Conservation (phyloP, 2,329 filamentous ascomycete species). For the Exophiala oligosperma region DNA sequence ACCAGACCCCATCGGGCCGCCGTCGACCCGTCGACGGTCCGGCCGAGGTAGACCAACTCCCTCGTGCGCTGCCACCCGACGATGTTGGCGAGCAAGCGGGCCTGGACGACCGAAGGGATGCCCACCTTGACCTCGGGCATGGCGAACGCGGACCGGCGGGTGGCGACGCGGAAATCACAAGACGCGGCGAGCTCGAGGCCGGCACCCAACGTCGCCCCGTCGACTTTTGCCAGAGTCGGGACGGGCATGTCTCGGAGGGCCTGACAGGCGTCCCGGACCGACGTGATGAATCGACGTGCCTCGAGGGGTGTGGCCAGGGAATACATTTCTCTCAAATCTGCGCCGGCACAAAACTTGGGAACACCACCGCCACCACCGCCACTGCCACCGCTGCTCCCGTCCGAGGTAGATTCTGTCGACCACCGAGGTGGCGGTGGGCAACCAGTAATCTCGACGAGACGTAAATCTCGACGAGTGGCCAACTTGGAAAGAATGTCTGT, state of each 20-base stretch:
- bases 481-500: background rate
- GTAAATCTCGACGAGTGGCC: background rate
- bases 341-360: conserved; percentile 7
- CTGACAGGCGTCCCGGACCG: conserved; percentile 22
- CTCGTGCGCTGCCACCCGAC: conserved; percentile 27
- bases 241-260: conserved; percentile 8
- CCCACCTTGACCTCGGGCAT: conserved; percentile 27
- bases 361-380: background rate
- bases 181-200: conserved; percentile 26
- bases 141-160: conserved; percentile 12
- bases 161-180: conserved; percentile 27
- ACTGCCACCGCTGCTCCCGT: background rate
- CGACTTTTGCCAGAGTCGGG: conserved; percentile 8
- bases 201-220: conserved; percentile 7
- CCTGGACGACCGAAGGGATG: conserved; percentile 27
- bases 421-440: too few species aligned
- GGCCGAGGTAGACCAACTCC: conserved; percentile 22
- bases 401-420: too few species aligned
- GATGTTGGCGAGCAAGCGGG: conserved; percentile 25
- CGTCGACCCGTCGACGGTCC: conserved; percentile 3
- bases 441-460: conserved; percentile 1
- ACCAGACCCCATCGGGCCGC: conserved; percentile 19
- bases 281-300: conserved; percentile 39
- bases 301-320: conserved; percentile 11
- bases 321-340: background rate